These are phyloP conservation scores for Phytopythium sindhum DNA, from an alignment of 352 stramenopile species.

Conservation along the genomic window DNA sequence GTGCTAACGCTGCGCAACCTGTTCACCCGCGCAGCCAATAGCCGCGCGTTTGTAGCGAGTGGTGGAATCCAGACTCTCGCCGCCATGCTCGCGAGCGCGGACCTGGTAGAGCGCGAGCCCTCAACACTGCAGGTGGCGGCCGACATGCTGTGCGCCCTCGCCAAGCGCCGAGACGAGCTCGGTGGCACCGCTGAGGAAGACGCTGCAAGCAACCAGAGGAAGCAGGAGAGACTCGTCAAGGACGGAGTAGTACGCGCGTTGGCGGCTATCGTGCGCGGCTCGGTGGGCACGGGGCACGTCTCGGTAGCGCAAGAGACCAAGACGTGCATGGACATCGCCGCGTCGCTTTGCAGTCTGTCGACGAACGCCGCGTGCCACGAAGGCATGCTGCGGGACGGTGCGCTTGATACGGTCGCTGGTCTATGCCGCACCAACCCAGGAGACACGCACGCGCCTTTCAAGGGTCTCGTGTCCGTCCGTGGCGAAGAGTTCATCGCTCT, in stretches of 20 bases:
- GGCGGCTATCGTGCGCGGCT: conserved; percentile 49
- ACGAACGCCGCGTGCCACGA: conserved; percentile 59
- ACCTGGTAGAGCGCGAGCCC: conserved; percentile 41
- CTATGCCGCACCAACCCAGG: conserved; percentile 43
- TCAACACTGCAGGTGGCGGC: conserved; percentile 48
- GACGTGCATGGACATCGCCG: conserved; percentile 60
- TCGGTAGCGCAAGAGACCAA: conserved; percentile 25
- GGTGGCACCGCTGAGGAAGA: conserved; percentile 12
- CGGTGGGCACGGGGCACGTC: conserved; percentile 15
- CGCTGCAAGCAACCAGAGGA: conserved; percentile 1
- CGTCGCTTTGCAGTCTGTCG: conserved; percentile 64
- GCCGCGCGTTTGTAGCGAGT: conserved; percentile 57
- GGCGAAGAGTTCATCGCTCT: conserved; percentile 71
- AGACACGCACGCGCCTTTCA: conserved; percentile 45
- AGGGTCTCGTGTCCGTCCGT: conserved; percentile 51
- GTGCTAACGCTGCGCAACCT: conserved; percentile 77
- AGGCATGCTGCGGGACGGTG: conserved; percentile 70
- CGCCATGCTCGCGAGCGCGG: conserved; percentile 39
- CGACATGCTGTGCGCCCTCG: conserved; percentile 67
- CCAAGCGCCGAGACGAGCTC: conserved; percentile 32
- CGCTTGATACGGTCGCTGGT: conserved; percentile 47
- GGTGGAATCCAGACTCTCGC: conserved; percentile 67
- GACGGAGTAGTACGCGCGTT: conserved; percentile 72
- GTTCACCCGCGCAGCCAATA: conserved; percentile 51
- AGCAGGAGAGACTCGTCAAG: conserved; percentile 59